Percentiles rank a stretch among this genome's conserved stretches.
Evolutionary conservation across 2,329 filamentous ascomycete species (phyloP).

Genomic region (Neophaeococcomyces aloes): DNA sequence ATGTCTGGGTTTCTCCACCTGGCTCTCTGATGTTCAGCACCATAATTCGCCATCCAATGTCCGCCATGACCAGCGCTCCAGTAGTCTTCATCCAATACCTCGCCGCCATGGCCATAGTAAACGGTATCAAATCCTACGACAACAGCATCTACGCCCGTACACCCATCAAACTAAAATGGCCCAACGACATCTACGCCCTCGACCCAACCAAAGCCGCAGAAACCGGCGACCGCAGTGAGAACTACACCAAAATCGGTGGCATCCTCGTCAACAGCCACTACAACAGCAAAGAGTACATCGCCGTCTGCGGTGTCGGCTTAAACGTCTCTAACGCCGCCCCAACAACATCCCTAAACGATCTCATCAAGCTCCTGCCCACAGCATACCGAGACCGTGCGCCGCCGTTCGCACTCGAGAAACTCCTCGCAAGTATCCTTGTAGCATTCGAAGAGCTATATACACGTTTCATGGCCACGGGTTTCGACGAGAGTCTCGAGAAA

Average conservation of each 20-base stretch:
- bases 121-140: constrained; percentile 72
- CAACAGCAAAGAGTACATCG: constrained; percentile 63
- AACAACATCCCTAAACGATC: constrained; percentile 72
- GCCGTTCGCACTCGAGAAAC: constrained; percentile 62
- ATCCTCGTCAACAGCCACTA: constrained; percentile 87
- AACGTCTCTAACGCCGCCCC: constrained; percentile 77
- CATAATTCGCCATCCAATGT: constrained; percentile 70
- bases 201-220: constrained; percentile 39
- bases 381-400: constrained; percentile 24
- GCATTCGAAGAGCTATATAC: constrained; percentile 67
- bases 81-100: constrained; percentile 94
- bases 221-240: constrained; percentile 17
- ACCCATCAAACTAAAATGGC: constrained; percentile 88
- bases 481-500: constrained; percentile 59
- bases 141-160: constrained; percentile 58
- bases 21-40: constrained; percentile 82
- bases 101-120: constrained; percentile 73
- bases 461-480: constrained; percentile 64
- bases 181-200: constrained; percentile 78
- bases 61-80: constrained; percentile 60
- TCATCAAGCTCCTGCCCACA: constrained; percentile 39
- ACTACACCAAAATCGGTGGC: constrained; percentile 81
- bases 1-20: constrained; percentile 88
- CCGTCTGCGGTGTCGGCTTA: constrained; percentile 76
- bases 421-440: constrained; percentile 71